Base-by-base conservation (phyloP, 306 rosid genomes). In the Pueraria montana region DNA sequence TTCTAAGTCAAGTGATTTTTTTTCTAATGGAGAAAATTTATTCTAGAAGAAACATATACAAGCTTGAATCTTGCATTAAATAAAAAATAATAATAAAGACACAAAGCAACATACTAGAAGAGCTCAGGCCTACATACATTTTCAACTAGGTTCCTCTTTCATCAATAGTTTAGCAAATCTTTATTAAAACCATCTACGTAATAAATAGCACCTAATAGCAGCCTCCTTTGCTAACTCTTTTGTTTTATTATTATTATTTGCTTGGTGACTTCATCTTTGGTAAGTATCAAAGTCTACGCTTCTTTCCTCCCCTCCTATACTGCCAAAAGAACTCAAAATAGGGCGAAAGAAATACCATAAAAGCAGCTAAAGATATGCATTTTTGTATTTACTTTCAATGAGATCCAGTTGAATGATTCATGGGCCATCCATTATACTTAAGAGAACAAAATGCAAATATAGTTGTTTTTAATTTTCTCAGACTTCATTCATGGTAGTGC, bases 141-240 rank as follows among this genome's bases (percentile, higher is more conserved):
- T 43, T 45, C 36, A 52, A 65, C 27, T 71, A 42, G 65, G 55
- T 68, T 59, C 8, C 43, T 61, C 32, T 38, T 38, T 52, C 21
- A 58, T 48, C 62, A 66, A 65, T 53, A 42, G 36, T 66, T 53
- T 20, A 67, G 80, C 8, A 63, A 27, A 63, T 36, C 67, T 74
- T 12, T 52, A 38, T 11, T 36, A 73, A 49, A 64, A 73, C 38
- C 71, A 43, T 18, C 24, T 26, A 70, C 5, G 10, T 20, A 30
- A 50, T 21, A 48, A 34, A 63, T 62, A 17, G 9, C 70, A 24
- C 27, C 16, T 21, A 36, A 21, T 13, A 32, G 2, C 6, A 53
- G 32, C 11, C 4, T 23, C 58, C 26, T 56, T 6, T 11, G 64
- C 73, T 72, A 72, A 59, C 24, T 18, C 49, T 61, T 23, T 23